Evolutionary conservation across 2,329 filamentous ascomycete genomes (phyloP), one percentile per base, ranked within the genome.

Genomic region (Orbilia brochopaga): DNA sequence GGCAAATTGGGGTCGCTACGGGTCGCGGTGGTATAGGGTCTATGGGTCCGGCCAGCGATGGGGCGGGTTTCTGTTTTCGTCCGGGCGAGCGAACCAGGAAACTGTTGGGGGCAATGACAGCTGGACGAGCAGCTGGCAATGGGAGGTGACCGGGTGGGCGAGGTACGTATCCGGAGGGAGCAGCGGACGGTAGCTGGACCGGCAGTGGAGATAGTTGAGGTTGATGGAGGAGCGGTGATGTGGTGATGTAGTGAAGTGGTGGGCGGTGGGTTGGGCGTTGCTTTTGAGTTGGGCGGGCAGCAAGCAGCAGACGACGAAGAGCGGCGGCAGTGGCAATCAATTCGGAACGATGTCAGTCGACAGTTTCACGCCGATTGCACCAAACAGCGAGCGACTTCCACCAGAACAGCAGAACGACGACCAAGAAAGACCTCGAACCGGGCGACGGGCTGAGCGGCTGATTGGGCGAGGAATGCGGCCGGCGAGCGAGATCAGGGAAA

Each of bases 311-410:
- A 37, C 13, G 51, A 11, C 7, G 15, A 37, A 50, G 6, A 40
- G 30, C n/a, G 32, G 37, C 37, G 37, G 58, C 21, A 56, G 65
- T 69, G 65, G 65, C 65, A 69, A 69, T 32, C 27, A 32, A 32
- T 53, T 59, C 65, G 65, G 65, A 69, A 63, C 62, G 58, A 69
- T 58, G 65, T 69, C 65, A 58, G 65, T 55, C 53, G 35, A 42
- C 46, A 13, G 46, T 60, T 37, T 60, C 24, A 23, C 8, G n/a
- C 24, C 23, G 50, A 27, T 51, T 17, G 55, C 19, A 52, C n/a
- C 46, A 51, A 51, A 44, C 40, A 17, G 17, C 40, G 40, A 44
- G 13, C 40, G 13, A 15, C n/a, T n/a, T n/a, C n/a, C n/a, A 44
- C 3, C 40, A 44, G 13, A 44, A 44, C 17, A 17, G 40, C 35